Base-by-base conservation (phyloP, 306 rosid genomes). In the Prinsepia uniflora region DNA sequence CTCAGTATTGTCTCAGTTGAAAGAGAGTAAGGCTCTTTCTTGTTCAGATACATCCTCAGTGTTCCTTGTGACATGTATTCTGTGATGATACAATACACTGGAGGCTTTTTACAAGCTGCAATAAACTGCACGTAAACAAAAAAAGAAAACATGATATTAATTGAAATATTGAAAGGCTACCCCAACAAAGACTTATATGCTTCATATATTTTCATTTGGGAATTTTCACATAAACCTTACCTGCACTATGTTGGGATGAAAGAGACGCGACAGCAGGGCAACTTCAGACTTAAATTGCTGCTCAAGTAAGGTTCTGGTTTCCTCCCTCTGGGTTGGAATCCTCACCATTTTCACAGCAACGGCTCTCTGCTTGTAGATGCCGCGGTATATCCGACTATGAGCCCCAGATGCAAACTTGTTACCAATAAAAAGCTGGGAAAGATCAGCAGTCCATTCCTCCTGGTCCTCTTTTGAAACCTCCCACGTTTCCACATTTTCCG, bases 11-110 rank as follows among this genome's bases (percentile, higher is more conserved):
- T 93, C 73, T 93, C 98, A 66, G 75, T 87, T 22, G 98, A 90
- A 41, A 93, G 96, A 13, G 98, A 93, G 76, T 93, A 93, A 10
- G 98, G 98, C 82, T 90, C 98, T 78, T 90, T 93, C 88, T 93
- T 93, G 88, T 93, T 93, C 55, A 93, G 86, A 80, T 93, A 93
- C 98, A 93, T 93, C 83, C 98, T 93, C 81, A 90, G 81, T 30
- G 96, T 93, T 75, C 98, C 98, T 87, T 93, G 96, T 75, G 98
- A 93, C 98, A 93, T 93, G 87, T 93, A 93, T 73, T 93, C 98
- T 61, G 98, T 90, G 75, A 93, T 93, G 68, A 90, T 93, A 76
- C 98, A 90, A 83, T 90, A 93, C 68, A 93, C 98, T 0, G 97
- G 98, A 6, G 98, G 98, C 86, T 93, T 93, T 77, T 86, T 87